A percentile compares a stretch with the other conserved stretches of the same genome.
Evolutionary conservation across 2,329 filamentous ascomycete species (phyloP).

Genomic region (Fusarium citri): DNA sequence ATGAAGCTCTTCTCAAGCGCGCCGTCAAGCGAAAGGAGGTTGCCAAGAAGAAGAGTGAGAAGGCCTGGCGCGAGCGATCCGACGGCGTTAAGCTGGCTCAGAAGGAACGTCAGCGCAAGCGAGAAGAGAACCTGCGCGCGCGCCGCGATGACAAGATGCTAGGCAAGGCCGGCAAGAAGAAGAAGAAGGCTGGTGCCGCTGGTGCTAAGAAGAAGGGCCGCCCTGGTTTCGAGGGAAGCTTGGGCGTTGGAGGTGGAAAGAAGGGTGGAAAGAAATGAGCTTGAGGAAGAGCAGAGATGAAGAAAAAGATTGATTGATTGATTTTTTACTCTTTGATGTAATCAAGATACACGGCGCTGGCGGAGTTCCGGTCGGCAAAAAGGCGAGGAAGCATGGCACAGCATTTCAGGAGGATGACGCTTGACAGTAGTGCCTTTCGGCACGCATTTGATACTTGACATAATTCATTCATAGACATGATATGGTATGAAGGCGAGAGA

Average conservation of each 20-base stretch:
- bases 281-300: conserved; percentile 9
- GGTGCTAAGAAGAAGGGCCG: conserved; percentile 61
- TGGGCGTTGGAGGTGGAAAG: conserved; percentile 67
- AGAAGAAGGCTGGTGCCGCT: conserved; percentile 51
- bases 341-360: conserved; percentile 42
- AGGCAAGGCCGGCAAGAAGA: conserved; percentile 70
- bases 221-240: conserved; percentile 76
- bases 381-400: conserved; percentile 12
- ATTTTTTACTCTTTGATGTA: conserved; percentile 30
- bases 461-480: conserved; percentile 20
- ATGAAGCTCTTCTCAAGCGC: conserved; percentile 90
- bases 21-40: conserved; percentile 93
- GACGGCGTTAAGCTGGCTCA: conserved; percentile 80
- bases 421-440: conserved; percentile 1
- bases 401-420: conserved; percentile 15
- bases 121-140: conserved; percentile 81
- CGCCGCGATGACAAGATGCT: conserved; percentile 77
- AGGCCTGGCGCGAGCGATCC: conserved; percentile 82
- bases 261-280: conserved; percentile 62
- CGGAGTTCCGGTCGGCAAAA: conserved; percentile 42
- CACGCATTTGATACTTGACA: conserved; percentile 14
- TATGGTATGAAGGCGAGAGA: conserved; percentile 24
- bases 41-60: conserved; percentile 89
- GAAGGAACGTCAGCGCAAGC: conserved; percentile 84
- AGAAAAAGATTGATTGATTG: conserved; percentile 26